Percentiles rank a stretch among this genome's conserved stretches.
Conservation (phyloP, 2,329 filamentous ascomycete genomes). For the Botrytis galanthina region DNA sequence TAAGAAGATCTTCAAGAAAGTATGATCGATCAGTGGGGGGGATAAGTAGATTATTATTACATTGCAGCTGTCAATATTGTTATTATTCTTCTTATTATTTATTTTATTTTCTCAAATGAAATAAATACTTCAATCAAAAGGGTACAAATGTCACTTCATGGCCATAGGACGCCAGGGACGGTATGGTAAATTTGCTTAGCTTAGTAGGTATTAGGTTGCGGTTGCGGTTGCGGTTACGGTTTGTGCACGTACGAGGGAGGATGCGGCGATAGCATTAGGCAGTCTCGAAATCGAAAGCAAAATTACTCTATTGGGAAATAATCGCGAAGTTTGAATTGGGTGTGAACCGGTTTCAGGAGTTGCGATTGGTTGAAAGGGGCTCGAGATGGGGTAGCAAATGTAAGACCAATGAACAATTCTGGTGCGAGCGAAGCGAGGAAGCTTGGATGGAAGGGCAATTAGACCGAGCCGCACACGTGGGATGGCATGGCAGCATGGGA, state of each 20-base stretch:
- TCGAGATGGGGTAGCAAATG: not conserved
- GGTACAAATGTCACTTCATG: not conserved
- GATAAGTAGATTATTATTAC: not conserved
- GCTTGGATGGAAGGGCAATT: not conserved
- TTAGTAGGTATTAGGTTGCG: not conserved
- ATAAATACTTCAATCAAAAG: not conserved
- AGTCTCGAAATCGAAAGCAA: not conserved
- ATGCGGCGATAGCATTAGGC: constrained; percentile 6
- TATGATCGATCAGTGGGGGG: not conserved
- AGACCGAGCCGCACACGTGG: constrained; percentile 10
- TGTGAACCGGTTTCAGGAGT: constrained; percentile 13
- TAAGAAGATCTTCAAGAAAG: not conserved
- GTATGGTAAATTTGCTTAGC: not conserved
- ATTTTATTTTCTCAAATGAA: not conserved
- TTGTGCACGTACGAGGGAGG: constrained; percentile 13
- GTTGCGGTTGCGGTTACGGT: not conserved
- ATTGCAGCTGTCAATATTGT: not conserved
- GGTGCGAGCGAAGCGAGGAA: not conserved
- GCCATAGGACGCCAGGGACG: not conserved
- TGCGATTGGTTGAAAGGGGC: constrained; percentile 14
- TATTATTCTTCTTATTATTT: not conserved
- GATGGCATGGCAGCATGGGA: not conserved
- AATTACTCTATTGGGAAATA: constrained; percentile 17
- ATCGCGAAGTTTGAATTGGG: constrained; percentile 19
- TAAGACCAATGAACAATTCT: constrained; percentile 3